These are phyloP conservation scores for Puccinellia tenuiflora DNA, from an alignment of 176 grass and related monocot species.

Conservation along the genomic window DNA sequence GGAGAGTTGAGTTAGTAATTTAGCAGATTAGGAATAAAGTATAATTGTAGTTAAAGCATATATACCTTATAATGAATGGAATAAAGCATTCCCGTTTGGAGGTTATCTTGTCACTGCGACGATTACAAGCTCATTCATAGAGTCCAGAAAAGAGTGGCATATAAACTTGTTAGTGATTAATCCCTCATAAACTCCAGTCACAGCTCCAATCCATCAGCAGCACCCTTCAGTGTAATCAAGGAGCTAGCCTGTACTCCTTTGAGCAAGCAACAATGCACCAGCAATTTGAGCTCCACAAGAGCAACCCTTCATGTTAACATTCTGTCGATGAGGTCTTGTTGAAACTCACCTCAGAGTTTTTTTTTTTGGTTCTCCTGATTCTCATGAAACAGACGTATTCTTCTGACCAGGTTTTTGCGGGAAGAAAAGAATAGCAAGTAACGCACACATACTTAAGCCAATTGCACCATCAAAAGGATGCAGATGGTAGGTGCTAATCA, in stretches of 20 bases:
- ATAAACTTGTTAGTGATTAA: constrained; percentile 2
- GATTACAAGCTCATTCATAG: not conserved
- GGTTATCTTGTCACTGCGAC: not conserved
- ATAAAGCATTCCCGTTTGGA: not conserved
- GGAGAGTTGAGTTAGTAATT: not conserved
- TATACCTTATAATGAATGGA: constrained; percentile 21
- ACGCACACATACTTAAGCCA: constrained; percentile 54
- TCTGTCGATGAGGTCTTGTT: not conserved
- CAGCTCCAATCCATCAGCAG: not conserved
- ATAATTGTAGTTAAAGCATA: not conserved
- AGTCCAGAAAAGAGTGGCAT: not conserved
- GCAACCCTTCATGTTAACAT: not conserved
- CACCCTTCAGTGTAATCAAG: not conserved
- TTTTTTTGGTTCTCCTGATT: not conserved
- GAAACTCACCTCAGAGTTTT: constrained; percentile 10
- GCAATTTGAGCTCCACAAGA: not conserved
- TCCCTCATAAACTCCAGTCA: not conserved
- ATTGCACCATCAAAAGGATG: constrained; percentile 83
- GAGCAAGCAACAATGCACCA: not conserved
- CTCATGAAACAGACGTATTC: constrained; percentile 39
- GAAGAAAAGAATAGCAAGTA: constrained; percentile 77
- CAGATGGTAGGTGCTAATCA: constrained; percentile 48
- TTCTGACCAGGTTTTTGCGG: constrained; percentile 51
- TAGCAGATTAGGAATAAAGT: not conserved
- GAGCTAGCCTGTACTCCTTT: not conserved